Percentiles rank a stretch among this genome's conserved stretches.
These are phyloP conservation scores for Macadamia integrifolia DNA, from an alignment of 164 flowering plant species.

Conservation along the genomic window DNA sequence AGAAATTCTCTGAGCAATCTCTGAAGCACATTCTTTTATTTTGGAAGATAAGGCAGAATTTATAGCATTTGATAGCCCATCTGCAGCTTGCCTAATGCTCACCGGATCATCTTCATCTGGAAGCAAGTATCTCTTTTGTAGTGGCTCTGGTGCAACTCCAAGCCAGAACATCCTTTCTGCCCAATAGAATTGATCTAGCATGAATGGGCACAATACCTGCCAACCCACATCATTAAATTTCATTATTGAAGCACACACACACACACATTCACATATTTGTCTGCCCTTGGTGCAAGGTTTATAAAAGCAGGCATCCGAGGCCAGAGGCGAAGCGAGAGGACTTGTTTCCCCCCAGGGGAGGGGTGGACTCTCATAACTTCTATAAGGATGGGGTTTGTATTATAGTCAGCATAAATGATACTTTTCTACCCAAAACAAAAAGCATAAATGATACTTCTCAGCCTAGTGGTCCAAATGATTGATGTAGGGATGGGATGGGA, in stretches of 20 bases:
- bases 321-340: too few species aligned
- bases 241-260: not conserved
- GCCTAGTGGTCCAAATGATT: too few species aligned
- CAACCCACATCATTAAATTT: constrained; percentile 5
- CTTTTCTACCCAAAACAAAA: too few species aligned
- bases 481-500: too few species aligned
- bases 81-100: constrained; percentile 48
- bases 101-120: constrained; percentile 47
- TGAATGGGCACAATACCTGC: constrained; percentile 86
- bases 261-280: not conserved
- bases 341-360: too few species aligned
- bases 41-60: constrained; percentile 42
- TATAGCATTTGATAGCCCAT: constrained; percentile 43
- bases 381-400: too few species aligned
- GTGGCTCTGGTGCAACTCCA: constrained; percentile 86
- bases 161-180: constrained; percentile 97
- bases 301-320: too few species aligned
- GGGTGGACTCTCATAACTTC: too few species aligned
- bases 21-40: constrained; percentile 49
- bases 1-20: constrained; percentile 54
- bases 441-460: too few species aligned
- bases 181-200: constrained; percentile 95
- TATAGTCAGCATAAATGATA: too few species aligned
- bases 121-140: constrained; percentile 48
- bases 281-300: too few species aligned